Conservation (phyloP, 2,329 filamentous ascomycete genomes). For the Phaeomoniella chlamydospora region DNA sequence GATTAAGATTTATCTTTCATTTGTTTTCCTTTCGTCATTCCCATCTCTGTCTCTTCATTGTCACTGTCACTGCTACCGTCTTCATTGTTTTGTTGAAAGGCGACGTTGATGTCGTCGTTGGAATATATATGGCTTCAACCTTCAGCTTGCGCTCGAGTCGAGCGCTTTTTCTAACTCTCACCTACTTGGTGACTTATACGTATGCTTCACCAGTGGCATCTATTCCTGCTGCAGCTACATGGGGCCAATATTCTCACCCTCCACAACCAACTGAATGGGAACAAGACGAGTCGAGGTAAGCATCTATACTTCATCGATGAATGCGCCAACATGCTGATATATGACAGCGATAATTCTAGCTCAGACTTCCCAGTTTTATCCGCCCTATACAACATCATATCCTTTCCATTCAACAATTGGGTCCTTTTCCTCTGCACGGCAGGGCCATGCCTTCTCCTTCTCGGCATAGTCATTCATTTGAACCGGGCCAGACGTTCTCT, state of each 20-base stretch:
- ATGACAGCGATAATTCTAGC: too few relatives aligned
- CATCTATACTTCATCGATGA: too few relatives aligned
- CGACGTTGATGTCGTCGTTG: too few relatives aligned
- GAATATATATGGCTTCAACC: background rate
- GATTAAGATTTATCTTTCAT: too few relatives aligned
- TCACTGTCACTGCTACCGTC: too few relatives aligned
- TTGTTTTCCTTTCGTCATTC: too few relatives aligned
- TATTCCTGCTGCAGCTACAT: background rate
- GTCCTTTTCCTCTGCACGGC: background rate
- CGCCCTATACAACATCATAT: background rate
- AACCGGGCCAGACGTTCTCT: background rate
- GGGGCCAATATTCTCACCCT: background rate
- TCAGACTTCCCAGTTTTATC: too few relatives aligned
- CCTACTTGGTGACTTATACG: background rate
- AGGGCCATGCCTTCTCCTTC: background rate
- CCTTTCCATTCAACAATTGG: background rate
- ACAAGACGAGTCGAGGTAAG: background rate
- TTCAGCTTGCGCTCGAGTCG: background rate
- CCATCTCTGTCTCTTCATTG: too few relatives aligned
- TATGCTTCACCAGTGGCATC: background rate
- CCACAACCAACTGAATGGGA: background rate
- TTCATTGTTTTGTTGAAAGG: too few relatives aligned
- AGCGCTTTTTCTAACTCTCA: background rate
- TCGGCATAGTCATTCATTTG: background rate
- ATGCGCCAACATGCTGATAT: too few relatives aligned